phyloP scores from a whole-genome alignment of 352 stramenopile species.

The Phytophthora foliorum region DNA sequence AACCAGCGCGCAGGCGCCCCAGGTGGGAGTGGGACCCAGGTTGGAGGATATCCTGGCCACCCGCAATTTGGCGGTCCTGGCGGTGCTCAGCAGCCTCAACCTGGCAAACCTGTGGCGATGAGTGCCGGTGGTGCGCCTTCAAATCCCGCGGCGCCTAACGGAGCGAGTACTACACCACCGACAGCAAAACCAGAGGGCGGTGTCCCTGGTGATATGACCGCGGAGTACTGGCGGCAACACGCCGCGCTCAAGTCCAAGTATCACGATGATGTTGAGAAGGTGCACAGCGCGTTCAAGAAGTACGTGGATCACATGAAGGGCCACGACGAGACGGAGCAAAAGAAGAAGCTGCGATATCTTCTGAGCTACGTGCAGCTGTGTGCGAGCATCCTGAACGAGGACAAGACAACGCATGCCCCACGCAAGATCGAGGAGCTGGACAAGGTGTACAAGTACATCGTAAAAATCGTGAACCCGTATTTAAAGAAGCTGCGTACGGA shows the following conservation, averaged over 20 bases:
- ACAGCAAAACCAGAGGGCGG: conserved; percentile 30
- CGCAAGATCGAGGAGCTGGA: conserved; percentile 87
- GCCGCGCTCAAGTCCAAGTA: conserved; percentile 83
- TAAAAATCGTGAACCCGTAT: conserved; percentile 90
- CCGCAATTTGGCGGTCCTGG: conserved; percentile 42
- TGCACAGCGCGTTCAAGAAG: conserved; percentile 89
- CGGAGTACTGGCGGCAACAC: conserved; percentile 85
- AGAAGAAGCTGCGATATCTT: conserved; percentile 88
- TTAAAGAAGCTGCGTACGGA: conserved; percentile 88
- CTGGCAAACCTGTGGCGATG: conserved; percentile 23
- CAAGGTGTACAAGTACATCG: conserved; percentile 92
- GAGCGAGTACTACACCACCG: conserved; percentile 31
- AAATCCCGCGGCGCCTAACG: conserved; percentile 36
- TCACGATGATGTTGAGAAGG: conserved; percentile 85
- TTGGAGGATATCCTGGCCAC: conserved; percentile 52
- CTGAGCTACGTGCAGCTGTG: conserved; percentile 88
- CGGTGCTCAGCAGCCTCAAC: conserved; percentile 32
- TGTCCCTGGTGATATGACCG: conserved; percentile 52
- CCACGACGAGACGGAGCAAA: conserved; percentile 88
- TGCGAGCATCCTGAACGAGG: conserved; percentile 79
- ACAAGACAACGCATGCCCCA: conserved; percentile 73
- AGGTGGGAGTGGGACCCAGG: conserved; percentile 32
- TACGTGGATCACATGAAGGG: conserved; percentile 91
- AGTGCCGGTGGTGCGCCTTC: conserved; percentile 30
- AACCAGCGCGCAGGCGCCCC: conserved; percentile 45